phyloP scores from a whole-genome alignment of 2,329 filamentous ascomycete genomes.

The Calonectria multiphialidica region DNA sequence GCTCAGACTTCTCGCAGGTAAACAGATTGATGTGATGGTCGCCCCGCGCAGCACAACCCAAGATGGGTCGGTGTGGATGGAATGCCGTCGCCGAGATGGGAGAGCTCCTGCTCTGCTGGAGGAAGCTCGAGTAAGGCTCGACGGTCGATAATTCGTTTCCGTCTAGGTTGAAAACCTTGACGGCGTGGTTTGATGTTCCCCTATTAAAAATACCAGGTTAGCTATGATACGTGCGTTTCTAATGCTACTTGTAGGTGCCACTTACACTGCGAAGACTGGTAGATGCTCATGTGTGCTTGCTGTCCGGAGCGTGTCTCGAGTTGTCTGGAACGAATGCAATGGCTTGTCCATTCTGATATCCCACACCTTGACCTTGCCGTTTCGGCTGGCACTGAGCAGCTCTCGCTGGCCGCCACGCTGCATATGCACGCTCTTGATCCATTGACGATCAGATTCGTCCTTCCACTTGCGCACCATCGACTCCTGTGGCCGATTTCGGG shows the following conservation, averaged over 20 bases:
- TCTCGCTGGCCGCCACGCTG: slow-evolving; percentile 95
- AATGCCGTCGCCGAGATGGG: slow-evolving; percentile 93
- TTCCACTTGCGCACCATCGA: slow-evolving; percentile 98
- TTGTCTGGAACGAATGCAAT: slow-evolving; percentile 79
- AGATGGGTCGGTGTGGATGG: slow-evolving; percentile 92
- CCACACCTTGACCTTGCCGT: slow-evolving; percentile 96
- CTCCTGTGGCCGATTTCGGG: slow-evolving; percentile 83
- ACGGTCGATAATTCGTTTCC: slow-evolving; percentile 83
- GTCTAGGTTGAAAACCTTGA: slow-evolving; percentile 93
- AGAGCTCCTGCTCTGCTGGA: slow-evolving; percentile 82
- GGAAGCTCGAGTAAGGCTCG: slow-evolving; percentile 91
- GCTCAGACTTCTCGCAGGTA: slow-evolving; percentile 70
- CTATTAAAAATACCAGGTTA: slow-evolving; percentile 59
- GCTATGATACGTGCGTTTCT: slow-evolving; percentile 24
- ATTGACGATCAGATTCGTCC: slow-evolving; percentile 85
- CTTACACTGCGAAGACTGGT: slow-evolving; percentile 93
- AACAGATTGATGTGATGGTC: slow-evolving; percentile 94
- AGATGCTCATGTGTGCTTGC: slow-evolving; percentile 96
- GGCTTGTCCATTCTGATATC: slow-evolving; percentile 90
- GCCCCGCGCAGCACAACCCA: slow-evolving; percentile 87
- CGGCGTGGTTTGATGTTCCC: slow-evolving; percentile 87
- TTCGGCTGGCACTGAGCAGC: slow-evolving; percentile 88
- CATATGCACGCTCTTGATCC: slow-evolving; percentile 97
- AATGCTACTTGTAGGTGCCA: slow-evolving; percentile 39
- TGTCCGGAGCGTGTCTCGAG: slow-evolving; percentile 82